phyloP scores from a whole-genome alignment of 2,329 filamentous ascomycete genomes.

The Camillea tinctor region DNA sequence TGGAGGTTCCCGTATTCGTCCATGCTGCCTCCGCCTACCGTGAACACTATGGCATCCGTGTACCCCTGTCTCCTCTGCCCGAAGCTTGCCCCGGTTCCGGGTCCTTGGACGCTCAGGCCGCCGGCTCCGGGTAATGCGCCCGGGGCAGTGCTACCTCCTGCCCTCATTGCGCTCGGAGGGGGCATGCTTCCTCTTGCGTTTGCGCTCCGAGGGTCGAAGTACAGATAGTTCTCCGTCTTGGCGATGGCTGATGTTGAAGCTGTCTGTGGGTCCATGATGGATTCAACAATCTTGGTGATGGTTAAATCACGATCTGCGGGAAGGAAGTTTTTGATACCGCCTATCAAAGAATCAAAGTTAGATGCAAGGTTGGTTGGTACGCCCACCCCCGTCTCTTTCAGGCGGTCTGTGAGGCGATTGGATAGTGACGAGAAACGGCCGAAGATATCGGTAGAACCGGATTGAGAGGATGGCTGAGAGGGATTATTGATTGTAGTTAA shows the following conservation, averaged over 20 bases:
- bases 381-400: slow-evolving; percentile 85
- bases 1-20: slow-evolving; percentile 97
- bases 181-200: slow-evolving; percentile 92
- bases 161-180: slow-evolving; percentile 64
- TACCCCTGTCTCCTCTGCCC: slow-evolving; percentile 89
- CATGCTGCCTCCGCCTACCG: slow-evolving; percentile 94
- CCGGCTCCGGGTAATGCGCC: slow-evolving; percentile 45
- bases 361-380: slow-evolving; percentile 62
- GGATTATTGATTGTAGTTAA: slow-evolving; percentile 85
- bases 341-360: slow-evolving; percentile 92
- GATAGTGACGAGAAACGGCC: slow-evolving; percentile 90
- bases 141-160: slow-evolving; percentile 39
- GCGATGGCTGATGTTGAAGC: slow-evolving; percentile 89
- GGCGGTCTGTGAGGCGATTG: slow-evolving; percentile 85
- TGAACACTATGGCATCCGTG: slow-evolving; percentile 89
- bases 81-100: slow-evolving; percentile 78
- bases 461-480: slow-evolving; percentile 59
- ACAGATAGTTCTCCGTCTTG: slow-evolving; percentile 95
- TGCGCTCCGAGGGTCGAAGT: slow-evolving; percentile 92
- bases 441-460: slow-evolving; percentile 75
- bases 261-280: slow-evolving; percentile 91
- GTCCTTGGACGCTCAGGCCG: slow-evolving; percentile 44
- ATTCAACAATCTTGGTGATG: slow-evolving; percentile 96
- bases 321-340: slow-evolving; percentile 97
- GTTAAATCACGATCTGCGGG: slow-evolving; percentile 94